Percentiles rank a stretch among this genome's conserved stretches.
Evolutionary conservation across 176 grass and related monocot species (phyloP).

Genomic region (Coix lacrymajobi): DNA sequence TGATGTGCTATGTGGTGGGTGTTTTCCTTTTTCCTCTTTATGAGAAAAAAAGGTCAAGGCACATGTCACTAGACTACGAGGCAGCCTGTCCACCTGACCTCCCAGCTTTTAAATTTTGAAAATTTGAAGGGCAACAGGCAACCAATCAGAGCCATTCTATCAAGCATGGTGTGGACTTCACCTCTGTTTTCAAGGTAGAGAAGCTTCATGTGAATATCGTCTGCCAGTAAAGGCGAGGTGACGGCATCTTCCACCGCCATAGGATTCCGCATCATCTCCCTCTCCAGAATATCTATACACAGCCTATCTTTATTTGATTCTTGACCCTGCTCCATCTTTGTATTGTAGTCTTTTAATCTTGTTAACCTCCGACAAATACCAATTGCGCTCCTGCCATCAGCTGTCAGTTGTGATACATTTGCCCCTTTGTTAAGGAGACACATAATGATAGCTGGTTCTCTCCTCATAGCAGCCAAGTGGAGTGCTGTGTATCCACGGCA

Average conservation of each 20-base stretch:
- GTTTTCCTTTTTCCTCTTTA: neutral
- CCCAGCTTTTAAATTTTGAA: neutral
- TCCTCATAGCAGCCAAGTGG: slow-evolving; percentile 94
- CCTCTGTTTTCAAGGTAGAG: slow-evolving; percentile 98
- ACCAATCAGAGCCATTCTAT: neutral
- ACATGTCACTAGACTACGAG: neutral
- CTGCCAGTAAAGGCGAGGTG: slow-evolving; percentile 86
- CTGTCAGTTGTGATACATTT: slow-evolving; percentile 47
- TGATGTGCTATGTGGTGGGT: neutral
- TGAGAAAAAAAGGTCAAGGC: neutral
- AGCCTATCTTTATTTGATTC: slow-evolving; percentile 97
- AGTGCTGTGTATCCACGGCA: slow-evolving; percentile 70
- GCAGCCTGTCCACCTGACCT: neutral
- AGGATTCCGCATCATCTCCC: slow-evolving; percentile 83
- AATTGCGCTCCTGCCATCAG: slow-evolving; percentile 67
- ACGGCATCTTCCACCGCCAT: slow-evolving; percentile 74
- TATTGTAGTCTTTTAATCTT: slow-evolving; percentile 68
- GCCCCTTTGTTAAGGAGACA: slow-evolving; percentile 82
- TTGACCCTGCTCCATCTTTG: slow-evolving; percentile 65
- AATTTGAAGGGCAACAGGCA: neutral
- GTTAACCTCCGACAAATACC: slow-evolving; percentile 82
- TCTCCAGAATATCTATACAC: slow-evolving; percentile 92
- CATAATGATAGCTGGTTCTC: slow-evolving; percentile 83
- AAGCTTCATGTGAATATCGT: slow-evolving; percentile 90
- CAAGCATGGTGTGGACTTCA: slow-evolving; percentile 24